phyloP scores from a whole-genome alignment of 2,329 filamentous ascomycete genomes.

The Cryoendolithus antarcticus region DNA sequence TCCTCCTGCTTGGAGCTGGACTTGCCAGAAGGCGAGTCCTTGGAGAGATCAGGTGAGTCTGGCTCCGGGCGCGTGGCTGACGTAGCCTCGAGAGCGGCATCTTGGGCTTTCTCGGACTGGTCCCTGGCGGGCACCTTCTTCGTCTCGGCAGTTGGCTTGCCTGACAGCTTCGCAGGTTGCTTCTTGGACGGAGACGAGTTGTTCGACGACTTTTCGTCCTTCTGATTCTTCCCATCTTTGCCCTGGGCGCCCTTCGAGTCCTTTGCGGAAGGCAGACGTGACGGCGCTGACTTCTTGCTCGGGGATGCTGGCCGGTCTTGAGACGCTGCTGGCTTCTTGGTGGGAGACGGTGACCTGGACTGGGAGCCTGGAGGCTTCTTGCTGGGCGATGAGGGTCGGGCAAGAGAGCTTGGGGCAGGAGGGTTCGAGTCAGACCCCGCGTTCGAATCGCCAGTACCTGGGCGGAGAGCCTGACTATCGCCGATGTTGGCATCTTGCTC shows the following conservation, averaged over 20 bases:
- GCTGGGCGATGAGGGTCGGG: too few relatives aligned
- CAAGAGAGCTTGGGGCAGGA: too few relatives aligned
- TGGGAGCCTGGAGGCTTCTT: too few relatives aligned
- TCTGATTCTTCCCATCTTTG: slow-evolving; percentile 1
- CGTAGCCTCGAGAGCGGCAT: slow-evolving; percentile 12
- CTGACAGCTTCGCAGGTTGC: background rate
- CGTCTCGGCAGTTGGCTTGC: slow-evolving; percentile 5
- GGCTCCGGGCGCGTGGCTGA: slow-evolving; percentile 8
- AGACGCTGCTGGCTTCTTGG: too few relatives aligned
- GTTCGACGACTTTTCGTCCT: slow-evolving; percentile 1
- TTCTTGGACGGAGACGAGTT: background rate
- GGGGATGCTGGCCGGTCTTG: too few relatives aligned
- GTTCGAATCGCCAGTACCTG: too few relatives aligned
- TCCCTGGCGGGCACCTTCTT: slow-evolving; percentile 5
- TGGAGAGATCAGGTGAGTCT: background rate
- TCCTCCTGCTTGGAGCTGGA: slow-evolving; percentile 8
- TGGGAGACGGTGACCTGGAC: too few relatives aligned
- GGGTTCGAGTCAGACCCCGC: too few relatives aligned
- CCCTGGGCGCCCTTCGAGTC: background rate
- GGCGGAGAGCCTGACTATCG: background rate
- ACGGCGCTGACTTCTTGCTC: too few relatives aligned
- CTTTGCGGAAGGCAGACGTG: too few relatives aligned
- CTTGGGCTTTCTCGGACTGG: slow-evolving; percentile 13
- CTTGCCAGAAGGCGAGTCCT: background rate
- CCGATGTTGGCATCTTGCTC: background rate